Base-by-base conservation (phyloP, 2,329 filamentous ascomycete species). In the Penicillium oxalicum region DNA sequence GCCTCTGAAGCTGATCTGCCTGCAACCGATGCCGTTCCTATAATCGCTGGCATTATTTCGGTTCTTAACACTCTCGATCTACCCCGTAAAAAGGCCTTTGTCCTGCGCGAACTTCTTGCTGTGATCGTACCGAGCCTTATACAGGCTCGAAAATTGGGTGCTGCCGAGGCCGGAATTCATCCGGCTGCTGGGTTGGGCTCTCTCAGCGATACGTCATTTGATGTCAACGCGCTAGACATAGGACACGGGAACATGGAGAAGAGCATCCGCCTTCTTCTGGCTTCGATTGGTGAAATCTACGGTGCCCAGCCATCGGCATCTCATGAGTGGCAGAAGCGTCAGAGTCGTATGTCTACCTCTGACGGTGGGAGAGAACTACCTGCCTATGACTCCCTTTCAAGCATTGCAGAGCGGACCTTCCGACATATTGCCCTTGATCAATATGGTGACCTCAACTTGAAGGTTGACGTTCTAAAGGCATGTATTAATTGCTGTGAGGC, bases 401-500 rank as follows among this genome's bases (percentile, higher is more conserved):
- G 62, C 47, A 73, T 70, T 49, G 59, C 70, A 37, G 70, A 76
- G 49, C 67, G 73, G 12, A 70, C 75, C 13, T 65, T 77, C 44
- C 70, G 71, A 13, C 68, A 75, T 53, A 64, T 71, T 40, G 66
- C 68, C 18, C 53, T 77, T 34, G 69, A 77, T 51, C 63, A 69
- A 36, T 95, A 90, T 65, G 93, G 93, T 4, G 88, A 91, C 60
- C 74, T 82, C 9, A 79, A 80, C 49, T 73, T 95, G 57, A 97
- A 97, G 68, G 77, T 94, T 45, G 88, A 95, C 64, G 83, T 97
- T 44, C 74, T 97, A 9, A 82, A 88, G 56, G 84, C 87, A n/a
- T 95, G 91, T 62, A 89, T 95, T 60, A 90, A 90, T 66, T 87
- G 97, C 52, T 95, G 88, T 46, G 93, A 98, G 72, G 91, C 93